These are phyloP conservation scores for Alternaria sp. DNA, from an alignment of 2,329 filamentous ascomycete species.

Conservation along the genomic window DNA sequence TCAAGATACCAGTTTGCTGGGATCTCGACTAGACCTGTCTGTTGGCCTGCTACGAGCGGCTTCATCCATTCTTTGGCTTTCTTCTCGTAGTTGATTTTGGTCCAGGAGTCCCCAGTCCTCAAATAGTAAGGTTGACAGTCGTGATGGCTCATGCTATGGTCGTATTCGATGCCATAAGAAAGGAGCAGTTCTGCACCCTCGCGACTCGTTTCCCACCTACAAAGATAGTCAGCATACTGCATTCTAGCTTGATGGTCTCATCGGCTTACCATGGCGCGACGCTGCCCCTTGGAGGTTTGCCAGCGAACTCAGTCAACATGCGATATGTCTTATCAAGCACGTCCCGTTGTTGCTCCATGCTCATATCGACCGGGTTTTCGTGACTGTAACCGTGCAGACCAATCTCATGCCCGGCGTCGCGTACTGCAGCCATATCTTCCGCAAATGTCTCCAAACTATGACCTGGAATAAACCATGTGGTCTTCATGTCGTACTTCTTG, in stretches of 20 bases:
- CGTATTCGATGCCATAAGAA: constrained; percentile 73
- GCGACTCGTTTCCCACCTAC: constrained; percentile 70
- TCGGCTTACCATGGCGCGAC: constrained; percentile 70
- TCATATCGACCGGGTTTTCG: constrained; percentile 75
- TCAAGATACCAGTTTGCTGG: constrained; percentile 71
- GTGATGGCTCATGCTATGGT: constrained; percentile 71
- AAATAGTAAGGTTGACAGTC: constrained; percentile 72
- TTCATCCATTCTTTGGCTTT: constrained; percentile 72
- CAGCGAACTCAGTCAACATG: constrained; percentile 72
- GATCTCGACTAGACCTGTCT: constrained; percentile 72
- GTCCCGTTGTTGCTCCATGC: constrained; percentile 73
- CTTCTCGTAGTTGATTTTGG: constrained; percentile 71
- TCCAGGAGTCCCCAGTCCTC: constrained; percentile 70
- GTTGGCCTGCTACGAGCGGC: constrained; percentile 65
- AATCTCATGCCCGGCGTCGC: constrained; percentile 69
- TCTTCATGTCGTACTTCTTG: constrained; percentile 75
- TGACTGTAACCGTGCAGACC: constrained; percentile 74
- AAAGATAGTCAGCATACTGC: constrained; percentile 48
- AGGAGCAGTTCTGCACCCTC: constrained; percentile 72
- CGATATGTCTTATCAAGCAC: constrained; percentile 78
- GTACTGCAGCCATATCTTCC: constrained; percentile 65
- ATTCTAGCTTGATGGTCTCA: no score
- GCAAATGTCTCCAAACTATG: constrained; percentile 72
- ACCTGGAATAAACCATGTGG: constrained; percentile 69
- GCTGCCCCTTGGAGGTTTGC: constrained; percentile 74